Conservation (phyloP, 2,329 filamentous ascomycete species). For the Periconia sp. region DNA sequence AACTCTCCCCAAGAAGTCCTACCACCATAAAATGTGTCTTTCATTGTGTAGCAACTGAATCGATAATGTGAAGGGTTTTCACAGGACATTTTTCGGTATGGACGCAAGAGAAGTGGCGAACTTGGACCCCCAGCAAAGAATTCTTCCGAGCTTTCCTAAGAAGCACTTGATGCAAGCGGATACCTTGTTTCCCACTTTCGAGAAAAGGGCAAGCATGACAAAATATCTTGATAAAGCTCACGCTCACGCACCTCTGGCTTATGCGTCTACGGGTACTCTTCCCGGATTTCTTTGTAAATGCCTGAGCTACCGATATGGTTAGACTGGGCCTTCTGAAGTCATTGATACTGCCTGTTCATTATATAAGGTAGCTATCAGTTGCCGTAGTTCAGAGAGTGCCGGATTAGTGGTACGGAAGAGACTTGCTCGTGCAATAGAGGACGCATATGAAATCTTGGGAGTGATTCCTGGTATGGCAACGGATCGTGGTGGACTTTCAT, state of each 20-base stretch:
- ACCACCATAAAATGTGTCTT: too few species aligned
- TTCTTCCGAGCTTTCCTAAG: neutral
- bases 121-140: neutral
- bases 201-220: neutral
- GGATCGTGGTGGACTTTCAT: constrained; percentile 36
- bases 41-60: too few species aligned
- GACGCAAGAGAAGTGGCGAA: neutral
- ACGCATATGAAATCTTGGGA: constrained; percentile 35
- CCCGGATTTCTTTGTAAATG: neutral
- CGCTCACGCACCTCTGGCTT: neutral
- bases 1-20: too few species aligned
- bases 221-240: neutral
- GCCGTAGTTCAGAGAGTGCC: constrained; percentile 31
- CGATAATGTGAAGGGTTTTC: neutral
- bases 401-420: constrained; percentile 37
- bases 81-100: neutral
- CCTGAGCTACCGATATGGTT: neutral
- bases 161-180: neutral
- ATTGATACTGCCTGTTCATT: neutral
- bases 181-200: neutral
- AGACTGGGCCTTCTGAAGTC: neutral
- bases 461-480: constrained; percentile 34
- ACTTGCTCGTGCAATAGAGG: constrained; percentile 32
- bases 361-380: neutral
- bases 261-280: neutral